phyloP scores from a whole-genome alignment of 257 asterid species.

The Jacaranda copaia region DNA sequence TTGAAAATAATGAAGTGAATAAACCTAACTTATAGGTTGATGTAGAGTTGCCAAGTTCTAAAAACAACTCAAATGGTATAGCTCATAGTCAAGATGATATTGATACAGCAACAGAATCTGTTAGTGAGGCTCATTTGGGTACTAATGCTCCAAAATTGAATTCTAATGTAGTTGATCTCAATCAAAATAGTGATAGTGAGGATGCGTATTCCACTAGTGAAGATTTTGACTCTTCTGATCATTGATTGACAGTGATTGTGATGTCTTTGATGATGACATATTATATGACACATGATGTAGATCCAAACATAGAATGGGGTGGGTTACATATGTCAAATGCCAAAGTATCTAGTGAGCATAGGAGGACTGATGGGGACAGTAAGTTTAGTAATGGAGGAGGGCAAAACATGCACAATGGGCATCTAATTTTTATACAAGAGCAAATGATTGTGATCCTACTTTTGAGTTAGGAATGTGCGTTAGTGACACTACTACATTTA shows the following conservation, averaged over 20 bases:
- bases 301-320: neutral
- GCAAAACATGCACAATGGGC: neutral
- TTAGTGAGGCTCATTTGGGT: neutral
- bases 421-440: neutral
- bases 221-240: neutral
- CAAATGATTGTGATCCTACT: too few species aligned
- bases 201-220: neutral
- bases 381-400: neutral
- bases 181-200: neutral
- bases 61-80: fast-evolving
- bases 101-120: neutral
- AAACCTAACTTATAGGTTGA: too few species aligned
- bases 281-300: neutral
- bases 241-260: neutral
- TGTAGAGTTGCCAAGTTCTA: too few species aligned
- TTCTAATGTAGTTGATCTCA: neutral
- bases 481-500: neutral
- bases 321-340: too few species aligned
- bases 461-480: neutral
- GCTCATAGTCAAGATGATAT: neutral
- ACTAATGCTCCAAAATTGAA: neutral
- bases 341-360: neutral
- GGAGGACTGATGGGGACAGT: too few species aligned
- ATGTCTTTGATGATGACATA: neutral
- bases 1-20: too few species aligned